These are phyloP conservation scores for Leccinum arenicola DNA, from an alignment of 768 basidiomycete species.

Conservation along the genomic window DNA sequence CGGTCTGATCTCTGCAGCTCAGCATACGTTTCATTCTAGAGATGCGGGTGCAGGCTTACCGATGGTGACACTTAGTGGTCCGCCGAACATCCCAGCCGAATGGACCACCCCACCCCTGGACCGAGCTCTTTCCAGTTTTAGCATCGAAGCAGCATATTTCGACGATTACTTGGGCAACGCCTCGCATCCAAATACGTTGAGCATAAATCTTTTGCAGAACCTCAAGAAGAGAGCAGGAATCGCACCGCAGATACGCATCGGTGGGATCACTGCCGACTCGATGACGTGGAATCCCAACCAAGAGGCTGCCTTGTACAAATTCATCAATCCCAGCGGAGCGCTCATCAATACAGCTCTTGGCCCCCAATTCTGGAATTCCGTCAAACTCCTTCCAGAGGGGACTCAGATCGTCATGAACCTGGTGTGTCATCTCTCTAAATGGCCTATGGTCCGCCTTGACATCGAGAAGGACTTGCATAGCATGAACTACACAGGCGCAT, in stretches of 20 bases:
- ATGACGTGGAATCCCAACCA: slow-evolving; percentile 46
- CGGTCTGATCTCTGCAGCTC: slow-evolving; percentile 7
- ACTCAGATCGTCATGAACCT: slow-evolving; percentile 48
- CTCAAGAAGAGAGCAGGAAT: slow-evolving; percentile 43
- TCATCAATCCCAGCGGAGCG: slow-evolving; percentile 41
- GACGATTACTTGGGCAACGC: slow-evolving; percentile 48
- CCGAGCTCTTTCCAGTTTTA: slow-evolving; percentile 50
- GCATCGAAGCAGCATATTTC: slow-evolving; percentile 54
- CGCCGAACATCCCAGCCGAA: slow-evolving; percentile 40
- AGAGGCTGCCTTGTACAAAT: slow-evolving; percentile 34
- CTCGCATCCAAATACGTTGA: slow-evolving; percentile 41
- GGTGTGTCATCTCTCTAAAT: slow-evolving; percentile 24
- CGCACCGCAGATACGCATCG: slow-evolving; percentile 49
- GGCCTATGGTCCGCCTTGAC: neutral
- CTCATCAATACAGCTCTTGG: slow-evolving; percentile 52
- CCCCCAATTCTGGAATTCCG: slow-evolving; percentile 48
- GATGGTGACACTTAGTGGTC: slow-evolving; percentile 37
- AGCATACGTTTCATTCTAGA: slow-evolving; percentile 6
- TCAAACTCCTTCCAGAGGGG: slow-evolving; percentile 40
- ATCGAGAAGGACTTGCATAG: slow-evolving; percentile 42
- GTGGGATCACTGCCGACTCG: slow-evolving; percentile 54
- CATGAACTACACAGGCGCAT: slow-evolving; percentile 40
- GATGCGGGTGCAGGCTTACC: neutral
- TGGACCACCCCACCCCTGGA: slow-evolving; percentile 42
- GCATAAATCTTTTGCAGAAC: slow-evolving; percentile 44